Evolutionary conservation across 1,284 basidiomycete genomes (phyloP).

Genomic region (Ustilago loliicola): DNA sequence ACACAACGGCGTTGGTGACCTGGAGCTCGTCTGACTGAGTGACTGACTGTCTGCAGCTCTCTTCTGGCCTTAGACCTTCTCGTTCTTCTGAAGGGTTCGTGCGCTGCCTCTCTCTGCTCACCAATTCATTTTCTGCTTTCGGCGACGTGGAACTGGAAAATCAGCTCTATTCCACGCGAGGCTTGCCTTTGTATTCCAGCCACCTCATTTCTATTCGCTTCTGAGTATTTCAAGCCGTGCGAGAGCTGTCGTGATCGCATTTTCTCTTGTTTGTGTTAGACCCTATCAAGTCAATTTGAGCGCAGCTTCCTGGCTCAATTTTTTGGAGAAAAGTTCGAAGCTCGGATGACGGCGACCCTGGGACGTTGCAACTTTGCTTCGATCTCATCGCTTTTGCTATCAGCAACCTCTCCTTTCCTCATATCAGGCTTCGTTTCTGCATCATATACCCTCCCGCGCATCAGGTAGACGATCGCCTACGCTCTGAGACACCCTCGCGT

Average conservation of each 20-base stretch:
- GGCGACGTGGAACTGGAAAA: slow-evolving; percentile 44
- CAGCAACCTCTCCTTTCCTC: background rate
- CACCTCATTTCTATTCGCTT: background rate
- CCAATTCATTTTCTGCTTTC: slow-evolving; percentile 29
- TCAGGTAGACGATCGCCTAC: background rate
- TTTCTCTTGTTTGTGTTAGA: slow-evolving; percentile 15
- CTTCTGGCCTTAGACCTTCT: background rate
- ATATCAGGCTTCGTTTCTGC: background rate
- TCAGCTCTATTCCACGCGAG: background rate
- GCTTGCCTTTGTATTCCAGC: background rate
- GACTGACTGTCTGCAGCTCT: background rate
- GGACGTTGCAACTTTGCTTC: background rate
- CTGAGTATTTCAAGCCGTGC: slow-evolving; percentile 19
- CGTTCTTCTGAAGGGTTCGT: slow-evolving; percentile 36
- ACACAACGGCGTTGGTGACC: slow-evolving; percentile 21
- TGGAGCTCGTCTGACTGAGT: slow-evolving; percentile 4
- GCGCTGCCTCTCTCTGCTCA: slow-evolving; percentile 11
- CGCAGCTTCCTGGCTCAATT: slow-evolving; percentile 14
- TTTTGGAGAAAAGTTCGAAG: slow-evolving; percentile 37
- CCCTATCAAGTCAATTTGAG: background rate
- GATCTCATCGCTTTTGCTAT: slow-evolving; percentile 7
- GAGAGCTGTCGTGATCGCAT: slow-evolving; percentile 24
- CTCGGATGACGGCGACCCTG: slow-evolving; percentile 20
- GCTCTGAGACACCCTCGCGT: background rate
- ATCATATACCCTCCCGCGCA: slow-evolving; percentile 11